A percentile compares a stretch with the other conserved stretches of the same genome.
These are phyloP conservation scores for Rhizodiscina lignyota DNA, from an alignment of 495 filamentous ascomycete species.

Conservation along the genomic window DNA sequence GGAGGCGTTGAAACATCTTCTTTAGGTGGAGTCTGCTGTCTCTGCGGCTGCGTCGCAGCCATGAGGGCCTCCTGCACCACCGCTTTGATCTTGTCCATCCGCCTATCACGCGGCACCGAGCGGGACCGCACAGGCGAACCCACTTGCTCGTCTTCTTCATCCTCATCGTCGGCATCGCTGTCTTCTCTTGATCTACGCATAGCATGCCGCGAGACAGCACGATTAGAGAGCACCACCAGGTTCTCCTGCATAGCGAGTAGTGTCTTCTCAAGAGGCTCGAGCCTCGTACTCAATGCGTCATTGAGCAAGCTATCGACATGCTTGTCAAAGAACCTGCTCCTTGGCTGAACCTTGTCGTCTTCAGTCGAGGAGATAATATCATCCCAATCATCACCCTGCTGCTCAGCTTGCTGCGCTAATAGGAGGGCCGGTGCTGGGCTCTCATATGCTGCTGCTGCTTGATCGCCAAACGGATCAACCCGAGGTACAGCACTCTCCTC, in stretches of 20 bases:
- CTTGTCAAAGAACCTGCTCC: constrained; percentile 68
- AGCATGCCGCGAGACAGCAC: constrained; percentile 3
- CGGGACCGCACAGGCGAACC: constrained; percentile 36
- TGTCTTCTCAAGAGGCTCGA: constrained; percentile 65
- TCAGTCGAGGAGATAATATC: constrained; percentile 68
- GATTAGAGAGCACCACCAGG: constrained; percentile 7
- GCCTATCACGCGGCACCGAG: constrained; percentile 56
- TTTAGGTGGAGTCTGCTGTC: too few relatives aligned
- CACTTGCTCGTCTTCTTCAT: constrained; percentile 42
- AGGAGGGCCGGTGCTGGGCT: constrained; percentile 42
- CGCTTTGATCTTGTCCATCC: constrained; percentile 64
- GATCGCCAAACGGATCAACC: constrained; percentile 28
- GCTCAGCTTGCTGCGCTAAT: constrained; percentile 39
- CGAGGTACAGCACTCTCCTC: too few relatives aligned
- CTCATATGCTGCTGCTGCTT: constrained; percentile 28
- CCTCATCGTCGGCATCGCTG: constrained; percentile 92
- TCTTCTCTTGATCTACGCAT: constrained; percentile 28
- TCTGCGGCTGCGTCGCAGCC: constrained; percentile 10
- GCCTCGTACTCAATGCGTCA: constrained; percentile 52
- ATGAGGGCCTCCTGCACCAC: constrained; percentile 54
- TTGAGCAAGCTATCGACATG: constrained; percentile 76
- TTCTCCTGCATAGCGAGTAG: constrained; percentile 53
- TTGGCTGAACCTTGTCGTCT: constrained; percentile 59
- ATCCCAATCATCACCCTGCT: constrained; percentile 79
- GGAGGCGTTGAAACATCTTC: too few relatives aligned